Conservation (phyloP, 2,329 filamentous ascomycete genomes). For the Knoxdaviesia proteae region DNA sequence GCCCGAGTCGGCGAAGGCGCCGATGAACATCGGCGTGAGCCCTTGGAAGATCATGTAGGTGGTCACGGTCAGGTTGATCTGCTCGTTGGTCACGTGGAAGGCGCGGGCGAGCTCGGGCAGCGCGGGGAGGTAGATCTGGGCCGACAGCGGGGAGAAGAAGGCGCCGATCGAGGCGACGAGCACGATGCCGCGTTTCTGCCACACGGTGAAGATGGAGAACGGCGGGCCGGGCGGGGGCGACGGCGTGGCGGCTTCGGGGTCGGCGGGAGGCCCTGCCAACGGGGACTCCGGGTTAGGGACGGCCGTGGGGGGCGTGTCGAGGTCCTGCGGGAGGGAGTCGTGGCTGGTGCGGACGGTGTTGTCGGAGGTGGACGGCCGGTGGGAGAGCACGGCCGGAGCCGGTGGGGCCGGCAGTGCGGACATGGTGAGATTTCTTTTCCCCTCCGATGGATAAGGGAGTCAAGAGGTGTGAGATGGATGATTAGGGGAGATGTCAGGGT, state of each 20-base stretch:
- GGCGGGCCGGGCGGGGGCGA: constrained; percentile 4
- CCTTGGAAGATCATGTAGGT: constrained; percentile 41
- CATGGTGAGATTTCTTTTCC: too few species aligned
- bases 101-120: constrained; percentile 25
- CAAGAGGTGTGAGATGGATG: too few species aligned
- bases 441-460: too few species aligned
- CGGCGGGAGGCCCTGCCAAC: not conserved
- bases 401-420: too few species aligned
- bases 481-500: too few species aligned
- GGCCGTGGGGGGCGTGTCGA: too few species aligned
- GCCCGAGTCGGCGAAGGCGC: constrained; percentile 30
- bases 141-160: constrained; percentile 24
- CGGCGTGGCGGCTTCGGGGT: not conserved
- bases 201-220: constrained; percentile 18
- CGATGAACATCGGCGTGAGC: constrained; percentile 34
- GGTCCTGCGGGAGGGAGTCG: too few species aligned
- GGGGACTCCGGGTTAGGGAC: not conserved
- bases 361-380: too few species aligned
- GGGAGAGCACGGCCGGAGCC: too few species aligned
- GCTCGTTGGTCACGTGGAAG: constrained; percentile 18
- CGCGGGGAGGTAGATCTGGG: constrained; percentile 33
- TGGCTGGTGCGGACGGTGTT: too few species aligned
- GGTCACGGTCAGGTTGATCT: constrained; percentile 30
- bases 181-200: constrained; percentile 20
- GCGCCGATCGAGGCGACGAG: constrained; percentile 16